Base-by-base conservation (phyloP, 129 eudicot genomes). In the Pseudognaphalium luteoalbum region DNA sequence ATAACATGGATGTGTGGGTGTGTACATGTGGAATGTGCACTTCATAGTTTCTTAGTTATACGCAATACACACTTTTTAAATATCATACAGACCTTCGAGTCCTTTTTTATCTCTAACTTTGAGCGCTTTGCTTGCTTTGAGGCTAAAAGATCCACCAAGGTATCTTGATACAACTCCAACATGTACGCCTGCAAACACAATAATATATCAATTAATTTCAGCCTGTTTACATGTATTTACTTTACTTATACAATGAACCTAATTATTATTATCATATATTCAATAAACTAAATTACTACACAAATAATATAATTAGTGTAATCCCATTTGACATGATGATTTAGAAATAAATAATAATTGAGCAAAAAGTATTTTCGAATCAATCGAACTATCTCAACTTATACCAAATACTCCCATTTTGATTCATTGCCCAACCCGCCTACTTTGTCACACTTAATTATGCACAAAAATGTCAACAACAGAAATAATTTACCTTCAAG, bases 161-260 rank as follows among this genome's bases (percentile, higher is more conserved):
- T 89, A 70, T 95, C 99, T 80, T 95, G 99, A 83, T 95, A 95
- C 66, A 95, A 80, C 73, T 95, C 99, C 80, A 95, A 76, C 99
- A 95, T 95, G 76, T 95, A 95, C 1, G 86, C 95, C 98, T 94
- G 82, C 77, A 86, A 60, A 60, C 20, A 32, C 68, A 77, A 67
- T 47, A 47, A 44, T 44, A 44, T 12, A 44, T 11, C 3, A 44
- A 44, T 0, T 5, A 44, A 44, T 44, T 35, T 35, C 17, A 44
- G 17, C 52, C 17, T 5, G 52, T 44, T 44, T 44, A 44, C 17
- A 44, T 44, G 52, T 44, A 44, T 44, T 44, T 44, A 14, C 14
- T 44, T 44, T 44, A 11, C 52, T 44, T 3, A n/a, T 44, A 17
- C 52, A 44, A 47, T 12, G 1, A 47, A 47, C 54, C 12, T 47